These are phyloP conservation scores for Colletotrichum phormii DNA, from an alignment of 2,329 filamentous ascomycete species.

Conservation along the genomic window DNA sequence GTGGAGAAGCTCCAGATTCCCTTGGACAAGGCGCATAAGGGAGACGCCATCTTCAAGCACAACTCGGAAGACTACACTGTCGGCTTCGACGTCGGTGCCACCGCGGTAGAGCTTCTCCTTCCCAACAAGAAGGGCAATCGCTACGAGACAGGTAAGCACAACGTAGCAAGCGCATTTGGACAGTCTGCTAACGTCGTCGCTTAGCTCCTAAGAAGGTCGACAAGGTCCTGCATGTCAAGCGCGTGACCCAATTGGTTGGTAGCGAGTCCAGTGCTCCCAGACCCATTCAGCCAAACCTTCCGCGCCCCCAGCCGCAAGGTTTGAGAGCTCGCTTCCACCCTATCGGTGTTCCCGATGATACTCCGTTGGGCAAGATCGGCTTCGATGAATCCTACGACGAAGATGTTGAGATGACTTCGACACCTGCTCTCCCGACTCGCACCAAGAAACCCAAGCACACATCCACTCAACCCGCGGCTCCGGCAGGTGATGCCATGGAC, in stretches of 20 bases:
- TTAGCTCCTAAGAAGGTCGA: conserved; percentile 58
- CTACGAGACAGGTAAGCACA: conserved; percentile 64
- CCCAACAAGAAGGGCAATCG: conserved; percentile 66
- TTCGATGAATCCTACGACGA: conserved; percentile 54
- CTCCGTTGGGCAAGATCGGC: conserved; percentile 52
- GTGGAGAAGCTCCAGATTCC: conserved; percentile 74
- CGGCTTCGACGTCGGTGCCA: conserved; percentile 63
- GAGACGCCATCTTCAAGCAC: conserved; percentile 69
- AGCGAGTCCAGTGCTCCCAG: conserved; percentile 44
- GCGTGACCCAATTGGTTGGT: conserved; percentile 68
- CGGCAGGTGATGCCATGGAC: conserved; percentile 42
- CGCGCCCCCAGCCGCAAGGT: conserved; percentile 74
- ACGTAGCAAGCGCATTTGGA: background rate
- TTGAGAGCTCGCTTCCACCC: conserved; percentile 76
- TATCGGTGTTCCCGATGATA: conserved; percentile 62
- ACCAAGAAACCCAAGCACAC: conserved; percentile 47
- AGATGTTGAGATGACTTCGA: conserved; percentile 58
- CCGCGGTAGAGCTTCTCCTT: conserved; percentile 69
- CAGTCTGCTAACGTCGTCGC: background rate
- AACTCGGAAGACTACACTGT: conserved; percentile 73
- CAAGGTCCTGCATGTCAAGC: conserved; percentile 73
- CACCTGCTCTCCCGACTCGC: conserved; percentile 43
- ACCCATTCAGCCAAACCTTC: conserved; percentile 59
- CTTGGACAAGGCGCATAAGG: conserved; percentile 64
- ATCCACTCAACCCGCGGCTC: conserved; percentile 44